Evolutionary conservation across 2,329 filamentous ascomycete genomes (phyloP), one percentile per base, ranked within the genome.

Genomic region (Fusarium sp.): DNA sequence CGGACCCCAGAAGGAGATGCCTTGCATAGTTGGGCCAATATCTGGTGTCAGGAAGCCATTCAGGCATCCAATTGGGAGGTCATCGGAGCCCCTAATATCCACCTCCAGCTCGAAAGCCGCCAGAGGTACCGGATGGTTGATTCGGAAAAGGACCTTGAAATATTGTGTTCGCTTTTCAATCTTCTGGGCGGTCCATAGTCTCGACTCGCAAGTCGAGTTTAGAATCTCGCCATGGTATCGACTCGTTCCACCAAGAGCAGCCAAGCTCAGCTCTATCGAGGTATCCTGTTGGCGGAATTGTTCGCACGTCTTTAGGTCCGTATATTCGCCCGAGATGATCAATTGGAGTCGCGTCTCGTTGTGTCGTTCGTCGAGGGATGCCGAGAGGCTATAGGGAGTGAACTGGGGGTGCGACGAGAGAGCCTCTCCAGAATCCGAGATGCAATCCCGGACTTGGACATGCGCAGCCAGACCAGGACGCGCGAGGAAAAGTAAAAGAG

Each of bases 81-180:
- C 22, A 16, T 75, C 71, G 5, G 74, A 61, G 6, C 63, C 76
- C 16, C 61, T 68, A 1, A 78, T 62, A 33, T 68, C 60, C 10
- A 78, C 31, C 20, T 72, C 29, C 22, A 77, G 54, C 8, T 71
- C 33, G 22, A 72, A 78, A 22, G 77, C 61, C 20, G 69, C 75
- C 40, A 78, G 45, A 33, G 71, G 66, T 47, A 61, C 42, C 13
- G 74, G 71, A 4, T 56, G 47, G 6, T 67, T 54, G 13, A 93
- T 60, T 2, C 40, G 57, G 40, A 76, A 74, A 4, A 61, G 4
- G 2, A 74, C 20, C 0, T 66, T 20, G 1, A 74, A 18, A 4
- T 29, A 3, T 4, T 74, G 66, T 9, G 33, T 11, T 25, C 56
- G n/a, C 1, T 61, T 29, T 14, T 22, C n/a, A 5, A 35, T 25